Evolutionary conservation across 2,329 filamentous ascomycete species (phyloP).

Genomic region (Trichoderma sp.): DNA sequence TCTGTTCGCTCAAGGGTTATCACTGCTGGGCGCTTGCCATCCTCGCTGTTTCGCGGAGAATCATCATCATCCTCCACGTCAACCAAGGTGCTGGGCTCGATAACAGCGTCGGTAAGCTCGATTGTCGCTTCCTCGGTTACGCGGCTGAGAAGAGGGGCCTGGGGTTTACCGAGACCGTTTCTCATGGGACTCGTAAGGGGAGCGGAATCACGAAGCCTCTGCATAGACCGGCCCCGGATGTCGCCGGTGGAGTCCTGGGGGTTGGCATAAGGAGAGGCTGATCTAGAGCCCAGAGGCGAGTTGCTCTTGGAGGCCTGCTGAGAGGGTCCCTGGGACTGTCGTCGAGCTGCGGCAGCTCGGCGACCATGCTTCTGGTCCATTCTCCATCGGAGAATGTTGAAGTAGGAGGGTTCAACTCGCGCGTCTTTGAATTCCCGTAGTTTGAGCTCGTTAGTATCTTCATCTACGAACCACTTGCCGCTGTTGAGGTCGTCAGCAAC

Average conservation of each 20-base stretch:
- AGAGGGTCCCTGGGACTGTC: slow-evolving; percentile 53
- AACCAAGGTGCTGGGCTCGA: slow-evolving; percentile 50
- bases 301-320: slow-evolving; percentile 40
- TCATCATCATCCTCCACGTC: slow-evolving; percentile 55
- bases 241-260: slow-evolving; percentile 58
- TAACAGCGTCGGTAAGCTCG: slow-evolving; percentile 37
- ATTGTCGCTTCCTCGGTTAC: slow-evolving; percentile 65
- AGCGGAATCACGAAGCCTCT: slow-evolving; percentile 63
- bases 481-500: slow-evolving; percentile 88
- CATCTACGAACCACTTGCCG: slow-evolving; percentile 87
- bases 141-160: slow-evolving; percentile 67
- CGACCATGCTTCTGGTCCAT: slow-evolving; percentile 93
- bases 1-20: slow-evolving; percentile 33
- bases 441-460: slow-evolving; percentile 88
- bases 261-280: slow-evolving; percentile 62
- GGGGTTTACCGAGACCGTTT: slow-evolving; percentile 63
- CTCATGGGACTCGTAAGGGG: slow-evolving; percentile 63
- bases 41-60: slow-evolving; percentile 47
- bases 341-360: slow-evolving; percentile 46
- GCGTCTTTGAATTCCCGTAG: slow-evolving; percentile 85
- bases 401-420: slow-evolving; percentile 86
- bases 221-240: slow-evolving; percentile 66
- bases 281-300: slow-evolving; percentile 48
- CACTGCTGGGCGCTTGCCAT: slow-evolving; percentile 35
- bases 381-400: slow-evolving; percentile 93